phyloP scores from a whole-genome alignment of 306 rosid genomes.

The Mimosa bimucronata region DNA sequence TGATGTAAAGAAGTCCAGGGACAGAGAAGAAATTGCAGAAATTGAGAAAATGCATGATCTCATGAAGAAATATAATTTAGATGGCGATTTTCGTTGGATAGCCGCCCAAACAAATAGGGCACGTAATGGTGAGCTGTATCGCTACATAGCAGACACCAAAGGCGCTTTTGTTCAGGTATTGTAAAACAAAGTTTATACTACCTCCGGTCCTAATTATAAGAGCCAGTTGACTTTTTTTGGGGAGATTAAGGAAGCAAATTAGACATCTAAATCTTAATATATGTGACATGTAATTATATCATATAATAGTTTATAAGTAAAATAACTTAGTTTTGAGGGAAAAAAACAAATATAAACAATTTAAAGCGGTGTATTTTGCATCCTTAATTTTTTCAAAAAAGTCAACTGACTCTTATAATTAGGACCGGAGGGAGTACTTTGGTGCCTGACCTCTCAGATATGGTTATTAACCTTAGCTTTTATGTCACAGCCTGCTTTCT shows the following conservation, averaged over 20 bases:
- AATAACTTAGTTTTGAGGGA: no score
- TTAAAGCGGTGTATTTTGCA: no score
- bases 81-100: constrained; percentile 88
- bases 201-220: no score
- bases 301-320: no score
- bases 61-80: constrained; percentile 55
- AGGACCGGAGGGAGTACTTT: no score
- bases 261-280: no score
- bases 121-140: constrained; percentile 92
- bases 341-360: no score
- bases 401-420: no score
- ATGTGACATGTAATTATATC: no score
- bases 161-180: constrained; percentile 93
- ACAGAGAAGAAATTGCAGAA: constrained; percentile 90
- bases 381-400: no score
- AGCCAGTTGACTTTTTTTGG: no score
- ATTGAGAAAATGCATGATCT: constrained; percentile 92
- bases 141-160: constrained; percentile 81
- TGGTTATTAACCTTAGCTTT: constrained; percentile 18
- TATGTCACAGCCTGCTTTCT: constrained; percentile 83
- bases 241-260: no score
- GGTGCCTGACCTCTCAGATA: not conserved
- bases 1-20: constrained; percentile 74
- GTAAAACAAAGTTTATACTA: not conserved
- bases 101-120: constrained; percentile 86